Base-by-base conservation (phyloP, 148 eudicot genomes). In the Selenicereus undatus region DNA sequence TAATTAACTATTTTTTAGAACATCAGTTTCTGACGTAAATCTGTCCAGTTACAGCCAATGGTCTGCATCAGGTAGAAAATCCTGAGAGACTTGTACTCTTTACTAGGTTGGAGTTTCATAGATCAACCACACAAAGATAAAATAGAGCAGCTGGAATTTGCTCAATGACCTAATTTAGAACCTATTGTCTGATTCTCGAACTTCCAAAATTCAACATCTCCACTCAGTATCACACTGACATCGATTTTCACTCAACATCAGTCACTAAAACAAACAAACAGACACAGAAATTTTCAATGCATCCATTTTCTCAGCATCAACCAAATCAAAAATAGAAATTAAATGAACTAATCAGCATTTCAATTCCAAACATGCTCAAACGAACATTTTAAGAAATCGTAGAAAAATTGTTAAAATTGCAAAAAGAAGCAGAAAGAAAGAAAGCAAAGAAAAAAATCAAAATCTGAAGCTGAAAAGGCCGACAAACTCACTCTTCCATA, bases 401-500 rank as follows among this genome's bases (percentile, higher is more conserved):
- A 17, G 5, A 58, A 58, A 52, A 9, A 0, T n/a, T n/a, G 0
- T 17, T 20, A 50, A 68, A 66, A 65, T 58, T 48, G 51, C 51
- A 60, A 72, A 21, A 26, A 9, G 68, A 16, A 45, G 8, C 70
- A 21, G 1, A 75, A 11, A 42, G 30, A 1, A 36, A n/a, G 13
- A 16, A 43, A 68, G 43, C 8, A 52, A 27, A 20, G 39, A 2
- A 62, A 45, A 51, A 79, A 42, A 73, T 52, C 30, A 75, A 78
- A 75, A 27, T 27, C 21, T 18, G 8, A 22, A 52, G 74, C 36
- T 71, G 24, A 81, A 79, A 68, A 26, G 7, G 20, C 11, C 2
- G 26, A 80, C 32, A 29, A 75, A 82, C 36, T 76, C 51, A 94
- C 98, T 91, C 98, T 81, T 71, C 93, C 93, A 56, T 78, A 89